Evolutionary conservation across 257 asterid species (phyloP).

Genomic region (Linaria vulgaris): DNA sequence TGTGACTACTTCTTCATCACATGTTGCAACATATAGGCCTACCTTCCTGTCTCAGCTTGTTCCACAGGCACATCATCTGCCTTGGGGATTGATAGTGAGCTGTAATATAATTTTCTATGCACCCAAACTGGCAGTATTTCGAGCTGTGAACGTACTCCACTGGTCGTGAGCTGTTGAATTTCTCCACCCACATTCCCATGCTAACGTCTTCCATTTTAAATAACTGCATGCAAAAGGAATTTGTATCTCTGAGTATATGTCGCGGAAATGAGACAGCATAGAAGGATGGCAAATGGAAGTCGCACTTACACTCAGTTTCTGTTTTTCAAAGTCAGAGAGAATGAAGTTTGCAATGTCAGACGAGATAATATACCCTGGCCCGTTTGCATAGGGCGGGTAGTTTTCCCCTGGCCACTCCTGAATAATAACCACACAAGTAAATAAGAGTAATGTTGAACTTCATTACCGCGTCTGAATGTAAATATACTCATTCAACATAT

Average conservation of each 20-base stretch:
- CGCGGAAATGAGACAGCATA: neutral
- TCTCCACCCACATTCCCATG: slow-evolving; percentile 94
- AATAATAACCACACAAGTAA: slow-evolving; percentile 22
- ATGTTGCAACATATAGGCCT: slow-evolving; percentile 75
- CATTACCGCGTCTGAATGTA: neutral
- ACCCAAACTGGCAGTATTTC: slow-evolving; percentile 86
- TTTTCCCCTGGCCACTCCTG: slow-evolving; percentile 99
- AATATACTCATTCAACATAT: too few relatives aligned
- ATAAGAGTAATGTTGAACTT: slow-evolving; percentile 1
- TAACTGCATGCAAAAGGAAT: slow-evolving; percentile 41
- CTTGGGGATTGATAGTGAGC: slow-evolving; percentile 94
- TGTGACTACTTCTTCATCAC: slow-evolving; percentile 47
- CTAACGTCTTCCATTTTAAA: slow-evolving; percentile 98
- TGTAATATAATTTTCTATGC: slow-evolving; percentile 72
- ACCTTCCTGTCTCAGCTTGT: slow-evolving; percentile 57
- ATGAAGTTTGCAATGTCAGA: slow-evolving; percentile 70
- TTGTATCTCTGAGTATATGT: neutral
- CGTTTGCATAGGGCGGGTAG: slow-evolving; percentile 94
- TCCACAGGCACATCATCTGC: slow-evolving; percentile 89
- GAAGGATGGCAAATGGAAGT: neutral
- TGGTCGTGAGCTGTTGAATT: slow-evolving; percentile 51
- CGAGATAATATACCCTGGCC: slow-evolving; percentile 91
- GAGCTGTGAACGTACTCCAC: slow-evolving; percentile 83
- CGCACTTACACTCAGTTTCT: slow-evolving; percentile 58
- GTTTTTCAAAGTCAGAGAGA: slow-evolving; percentile 61